These are phyloP conservation scores for Sesbania bispinosa DNA, from an alignment of 306 rosid genomes.

Conservation along the genomic window DNA sequence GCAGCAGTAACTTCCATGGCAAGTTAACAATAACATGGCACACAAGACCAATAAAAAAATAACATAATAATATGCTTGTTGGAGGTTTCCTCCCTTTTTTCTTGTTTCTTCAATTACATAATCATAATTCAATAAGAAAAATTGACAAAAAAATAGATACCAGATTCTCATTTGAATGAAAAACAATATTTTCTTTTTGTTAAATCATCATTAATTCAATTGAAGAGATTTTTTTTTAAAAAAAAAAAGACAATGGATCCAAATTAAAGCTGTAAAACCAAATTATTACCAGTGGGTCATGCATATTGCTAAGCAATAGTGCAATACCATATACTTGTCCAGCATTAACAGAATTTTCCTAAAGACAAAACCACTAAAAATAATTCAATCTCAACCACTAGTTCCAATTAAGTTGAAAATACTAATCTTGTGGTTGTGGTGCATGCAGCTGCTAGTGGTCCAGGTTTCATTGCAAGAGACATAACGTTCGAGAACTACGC, in stretches of 20 bases:
- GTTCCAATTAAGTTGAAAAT: neutral
- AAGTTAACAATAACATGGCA: too few species aligned
- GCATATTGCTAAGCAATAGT: neutral
- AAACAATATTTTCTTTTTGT: neutral
- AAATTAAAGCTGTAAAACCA: slow-evolving; percentile 7
- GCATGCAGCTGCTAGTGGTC: slow-evolving; percentile 69
- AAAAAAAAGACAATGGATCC: neutral
- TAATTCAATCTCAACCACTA: neutral
- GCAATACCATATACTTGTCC: neutral
- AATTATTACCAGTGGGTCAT: slow-evolving; percentile 34
- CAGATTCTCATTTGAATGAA: neutral
- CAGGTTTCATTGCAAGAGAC: slow-evolving; percentile 81
- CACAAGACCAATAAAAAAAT: too few species aligned
- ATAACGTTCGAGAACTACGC: slow-evolving; percentile 79
- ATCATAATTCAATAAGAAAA: neutral
- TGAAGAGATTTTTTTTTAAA: neutral
- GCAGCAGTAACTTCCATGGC: too few species aligned
- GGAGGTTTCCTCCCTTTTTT: neutral
- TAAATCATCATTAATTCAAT: neutral
- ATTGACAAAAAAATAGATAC: neutral
- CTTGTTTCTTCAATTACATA: neutral
- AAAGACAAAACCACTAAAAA: neutral
- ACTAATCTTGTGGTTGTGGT: neutral
- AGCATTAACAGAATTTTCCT: neutral
- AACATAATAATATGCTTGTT: too few species aligned